Conservation (phyloP, 2,329 filamentous ascomycete genomes). For the Huntiella omanensis region DNA sequence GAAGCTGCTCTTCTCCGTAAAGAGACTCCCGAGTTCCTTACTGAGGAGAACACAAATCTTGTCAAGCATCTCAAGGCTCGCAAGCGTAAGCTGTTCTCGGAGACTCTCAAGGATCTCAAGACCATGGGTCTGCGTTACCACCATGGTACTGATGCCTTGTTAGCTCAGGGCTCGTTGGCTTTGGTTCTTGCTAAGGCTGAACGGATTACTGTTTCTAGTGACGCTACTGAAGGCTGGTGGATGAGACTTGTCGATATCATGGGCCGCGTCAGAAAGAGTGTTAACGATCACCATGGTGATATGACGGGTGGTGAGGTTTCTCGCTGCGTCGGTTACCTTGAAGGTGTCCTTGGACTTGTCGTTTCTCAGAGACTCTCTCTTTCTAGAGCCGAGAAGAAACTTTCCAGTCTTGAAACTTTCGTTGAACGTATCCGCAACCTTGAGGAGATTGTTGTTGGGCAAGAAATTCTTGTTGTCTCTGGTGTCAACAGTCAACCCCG, state of each 20-base stretch:
- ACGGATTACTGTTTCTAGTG: slow-evolving; percentile 18
- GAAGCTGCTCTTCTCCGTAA: slow-evolving; percentile 55
- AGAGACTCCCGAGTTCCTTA: slow-evolving; percentile 64
- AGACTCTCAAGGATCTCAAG: slow-evolving; percentile 64
- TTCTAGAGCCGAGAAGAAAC: slow-evolving; percentile 13
- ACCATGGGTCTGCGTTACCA: slow-evolving; percentile 84
- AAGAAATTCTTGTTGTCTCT: background rate
- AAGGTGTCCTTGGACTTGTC: slow-evolving; percentile 56
- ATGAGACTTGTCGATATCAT: slow-evolving; percentile 62
- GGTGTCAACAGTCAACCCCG: background rate
- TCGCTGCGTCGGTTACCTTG: slow-evolving; percentile 67
- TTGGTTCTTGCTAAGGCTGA: slow-evolving; percentile 44
- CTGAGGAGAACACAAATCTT: slow-evolving; percentile 65
- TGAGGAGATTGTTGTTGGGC: slow-evolving; percentile 1
- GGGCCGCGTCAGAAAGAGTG: slow-evolving; percentile 44
- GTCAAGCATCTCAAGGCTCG: slow-evolving; percentile 80
- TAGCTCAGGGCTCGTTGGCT: slow-evolving; percentile 52
- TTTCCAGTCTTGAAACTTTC: slow-evolving; percentile 1
- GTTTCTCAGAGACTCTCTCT: slow-evolving; percentile 37
- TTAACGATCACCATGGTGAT: slow-evolving; percentile 64
- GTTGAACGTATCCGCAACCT: slow-evolving; percentile 3
- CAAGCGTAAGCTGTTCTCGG: slow-evolving; percentile 79
- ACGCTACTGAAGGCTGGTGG: slow-evolving; percentile 27
- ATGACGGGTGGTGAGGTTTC: slow-evolving; percentile 62
- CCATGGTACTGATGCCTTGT: slow-evolving; percentile 52